phyloP scores from a whole-genome alignment of 805 yeast species.

The Suhomyces pyralidae region DNA sequence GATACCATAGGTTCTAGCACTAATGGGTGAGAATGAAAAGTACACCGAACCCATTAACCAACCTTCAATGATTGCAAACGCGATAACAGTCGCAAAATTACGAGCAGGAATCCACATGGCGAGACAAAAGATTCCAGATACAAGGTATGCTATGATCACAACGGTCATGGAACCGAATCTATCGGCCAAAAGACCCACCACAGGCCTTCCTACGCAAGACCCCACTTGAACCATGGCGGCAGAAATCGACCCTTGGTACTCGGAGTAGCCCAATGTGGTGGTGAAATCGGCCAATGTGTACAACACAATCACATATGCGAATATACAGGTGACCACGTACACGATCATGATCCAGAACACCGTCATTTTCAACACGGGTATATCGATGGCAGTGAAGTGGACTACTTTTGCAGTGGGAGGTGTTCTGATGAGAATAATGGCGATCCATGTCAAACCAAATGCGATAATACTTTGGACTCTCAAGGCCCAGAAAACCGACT shows the following conservation, averaged over 20 bases:
- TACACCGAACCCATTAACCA: slow-evolving; percentile 21
- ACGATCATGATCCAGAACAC: slow-evolving; percentile 16
- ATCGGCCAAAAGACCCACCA: slow-evolving; percentile 18
- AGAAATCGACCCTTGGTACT: slow-evolving; percentile 23
- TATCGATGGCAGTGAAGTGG: slow-evolving; percentile 14
- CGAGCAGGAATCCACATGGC: slow-evolving; percentile 25
- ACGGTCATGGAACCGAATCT: slow-evolving; percentile 13
- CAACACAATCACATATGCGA: slow-evolving; percentile 24
- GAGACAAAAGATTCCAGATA: slow-evolving; percentile 16
- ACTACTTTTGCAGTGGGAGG: slow-evolving; percentile 7
- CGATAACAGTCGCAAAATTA: slow-evolving; percentile 17
- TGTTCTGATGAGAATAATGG: slow-evolving; percentile 9
- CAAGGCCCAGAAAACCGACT: slow-evolving; percentile 22
- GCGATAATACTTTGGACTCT: slow-evolving; percentile 16
- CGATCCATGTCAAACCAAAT: slow-evolving; percentile 7
- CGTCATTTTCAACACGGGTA: slow-evolving; percentile 8
- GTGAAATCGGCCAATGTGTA: slow-evolving; percentile 23
- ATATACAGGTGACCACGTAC: slow-evolving; percentile 19
- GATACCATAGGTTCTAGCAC: slow-evolving; percentile 18
- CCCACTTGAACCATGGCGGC: slow-evolving; percentile 25
- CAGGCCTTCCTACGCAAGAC: slow-evolving; percentile 18
- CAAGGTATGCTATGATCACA: slow-evolving; percentile 14
- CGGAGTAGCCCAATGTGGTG: slow-evolving; percentile 19
- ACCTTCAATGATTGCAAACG: slow-evolving; percentile 15
- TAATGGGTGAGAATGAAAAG: slow-evolving; percentile 18